phyloP scores from a whole-genome alignment of 2,329 filamentous ascomycete genomes.

The Pseudocercospora eumusae region DNA sequence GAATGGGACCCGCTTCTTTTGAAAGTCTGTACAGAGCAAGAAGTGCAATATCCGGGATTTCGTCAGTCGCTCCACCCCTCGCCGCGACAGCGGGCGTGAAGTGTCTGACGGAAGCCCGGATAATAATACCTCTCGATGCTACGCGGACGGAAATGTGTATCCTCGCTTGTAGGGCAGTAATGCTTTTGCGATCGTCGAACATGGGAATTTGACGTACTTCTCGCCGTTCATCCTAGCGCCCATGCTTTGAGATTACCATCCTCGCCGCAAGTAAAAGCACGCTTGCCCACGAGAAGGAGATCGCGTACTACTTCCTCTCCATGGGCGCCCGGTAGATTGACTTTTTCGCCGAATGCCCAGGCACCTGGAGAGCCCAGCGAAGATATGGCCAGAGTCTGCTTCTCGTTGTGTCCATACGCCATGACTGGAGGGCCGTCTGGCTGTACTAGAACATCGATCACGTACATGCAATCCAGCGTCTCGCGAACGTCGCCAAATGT shows the following conservation, averaged over 20 bases:
- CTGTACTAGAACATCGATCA: conserved; percentile 64
- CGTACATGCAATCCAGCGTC: conserved; percentile 70
- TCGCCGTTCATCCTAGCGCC: conserved; percentile 28
- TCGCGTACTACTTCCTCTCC: conserved; percentile 53
- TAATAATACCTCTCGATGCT: not conserved
- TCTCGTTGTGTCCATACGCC: conserved; percentile 37
- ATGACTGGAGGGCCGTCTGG: conserved; percentile 33
- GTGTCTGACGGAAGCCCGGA: too few species aligned
- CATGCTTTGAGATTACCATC: conserved; percentile 51
- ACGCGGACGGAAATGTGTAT: not conserved
- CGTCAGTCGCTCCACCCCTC: too few species aligned
- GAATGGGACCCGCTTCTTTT: not conserved
- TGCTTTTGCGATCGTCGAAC: not conserved
- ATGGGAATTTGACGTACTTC: not conserved
- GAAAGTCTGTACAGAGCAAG: not conserved
- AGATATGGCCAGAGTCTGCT: conserved; percentile 34
- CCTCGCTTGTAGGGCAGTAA: not conserved
- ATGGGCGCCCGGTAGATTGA: conserved; percentile 47
- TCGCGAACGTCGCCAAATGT: conserved; percentile 71
- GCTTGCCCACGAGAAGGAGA: conserved; percentile 42
- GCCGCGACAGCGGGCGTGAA: too few species aligned
- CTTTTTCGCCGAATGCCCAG: conserved; percentile 34
- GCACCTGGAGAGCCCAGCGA: conserved; percentile 30
- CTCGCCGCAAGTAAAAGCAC: conserved; percentile 51
- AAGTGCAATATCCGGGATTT: too few species aligned